These are phyloP conservation scores for Aureococcus anophagefferens DNA, from an alignment of 108 stramenopile species.

Conservation along the genomic window DNA sequence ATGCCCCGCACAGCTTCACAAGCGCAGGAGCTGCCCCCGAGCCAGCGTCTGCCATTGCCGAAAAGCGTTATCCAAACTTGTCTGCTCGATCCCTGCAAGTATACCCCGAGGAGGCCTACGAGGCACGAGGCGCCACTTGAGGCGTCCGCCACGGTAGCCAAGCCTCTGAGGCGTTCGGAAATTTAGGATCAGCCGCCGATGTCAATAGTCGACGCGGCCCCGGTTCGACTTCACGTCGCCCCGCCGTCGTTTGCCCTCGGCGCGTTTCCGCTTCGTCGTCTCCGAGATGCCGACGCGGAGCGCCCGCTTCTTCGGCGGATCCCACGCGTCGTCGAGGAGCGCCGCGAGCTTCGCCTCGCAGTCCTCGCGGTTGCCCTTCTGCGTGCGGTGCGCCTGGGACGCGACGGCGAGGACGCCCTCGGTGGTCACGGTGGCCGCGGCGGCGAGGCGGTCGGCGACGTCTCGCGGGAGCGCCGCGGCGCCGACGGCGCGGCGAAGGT, in stretches of 20 bases:
- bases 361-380: slow-evolving; percentile 63
- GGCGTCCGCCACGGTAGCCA: too few relatives aligned
- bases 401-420: slow-evolving; percentile 60
- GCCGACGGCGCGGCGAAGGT: slow-evolving; percentile 59
- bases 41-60: too few relatives aligned
- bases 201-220: slow-evolving; percentile 52
- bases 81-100: too few relatives aligned
- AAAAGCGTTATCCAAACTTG: too few relatives aligned
- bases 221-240: slow-evolving; percentile 48
- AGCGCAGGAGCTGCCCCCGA: too few relatives aligned
- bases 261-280: slow-evolving; percentile 49
- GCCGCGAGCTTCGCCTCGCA: slow-evolving; percentile 63
- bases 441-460: slow-evolving; percentile 16
- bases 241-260: slow-evolving; percentile 50
- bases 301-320: slow-evolving; percentile 58
- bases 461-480: slow-evolving; percentile 66
- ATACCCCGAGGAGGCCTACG: too few relatives aligned
- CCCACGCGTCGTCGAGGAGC: slow-evolving; percentile 45
- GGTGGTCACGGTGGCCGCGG: slow-evolving; percentile 21
- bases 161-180: too few relatives aligned
- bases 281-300: slow-evolving; percentile 52
- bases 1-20: too few relatives aligned
- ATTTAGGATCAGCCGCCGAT: too few relatives aligned
- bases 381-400: slow-evolving; percentile 75
- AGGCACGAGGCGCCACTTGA: too few relatives aligned